These are phyloP conservation scores for Suillus decipiens DNA, from an alignment of 768 basidiomycete species.

Conservation along the genomic window DNA sequence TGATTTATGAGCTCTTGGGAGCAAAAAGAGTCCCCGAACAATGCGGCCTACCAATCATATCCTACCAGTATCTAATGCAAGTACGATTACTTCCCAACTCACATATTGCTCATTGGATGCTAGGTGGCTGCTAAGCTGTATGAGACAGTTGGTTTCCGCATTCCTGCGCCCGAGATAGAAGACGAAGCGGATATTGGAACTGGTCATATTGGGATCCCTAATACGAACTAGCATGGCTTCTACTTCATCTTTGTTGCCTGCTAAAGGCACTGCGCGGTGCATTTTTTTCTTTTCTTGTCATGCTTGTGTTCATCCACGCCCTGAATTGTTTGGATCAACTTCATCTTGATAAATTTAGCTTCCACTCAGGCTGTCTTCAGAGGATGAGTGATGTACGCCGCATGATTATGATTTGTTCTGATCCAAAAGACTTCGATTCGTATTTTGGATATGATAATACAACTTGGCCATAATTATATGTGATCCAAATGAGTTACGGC, in stretches of 20 bases:
- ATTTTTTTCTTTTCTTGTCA: neutral
- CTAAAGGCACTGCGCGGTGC: neutral
- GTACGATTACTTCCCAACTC: conserved; percentile 34
- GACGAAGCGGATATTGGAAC: conserved; percentile 92
- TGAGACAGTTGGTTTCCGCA: conserved; percentile 98
- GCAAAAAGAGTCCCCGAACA: conserved; percentile 95
- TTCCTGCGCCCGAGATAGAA: conserved; percentile 96
- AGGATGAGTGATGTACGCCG: conserved; percentile 8
- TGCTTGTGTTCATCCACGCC: neutral
- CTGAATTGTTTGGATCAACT: conserved; percentile 3
- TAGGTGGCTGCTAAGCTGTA: conserved; percentile 99
- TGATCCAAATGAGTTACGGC: neutral
- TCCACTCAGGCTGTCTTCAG: neutral
- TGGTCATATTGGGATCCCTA: conserved; percentile 99
- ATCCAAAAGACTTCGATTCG: neutral
- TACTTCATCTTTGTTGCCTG: conserved; percentile 82
- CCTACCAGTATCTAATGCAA: conserved; percentile 94
- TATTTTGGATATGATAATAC: neutral
- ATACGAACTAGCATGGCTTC: conserved; percentile 97
- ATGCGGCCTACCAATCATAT: conserved; percentile 42
- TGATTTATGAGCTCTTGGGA: conserved; percentile 99
- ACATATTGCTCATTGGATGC: conserved; percentile 31
- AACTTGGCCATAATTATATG: too few species aligned
- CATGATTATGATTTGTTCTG: neutral
- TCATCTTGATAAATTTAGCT: neutral